Evolutionary conservation across 2,329 filamentous ascomycete genomes (phyloP), one percentile per base, ranked within the genome.

Genomic region (Pseudogymnoascus sp.): DNA sequence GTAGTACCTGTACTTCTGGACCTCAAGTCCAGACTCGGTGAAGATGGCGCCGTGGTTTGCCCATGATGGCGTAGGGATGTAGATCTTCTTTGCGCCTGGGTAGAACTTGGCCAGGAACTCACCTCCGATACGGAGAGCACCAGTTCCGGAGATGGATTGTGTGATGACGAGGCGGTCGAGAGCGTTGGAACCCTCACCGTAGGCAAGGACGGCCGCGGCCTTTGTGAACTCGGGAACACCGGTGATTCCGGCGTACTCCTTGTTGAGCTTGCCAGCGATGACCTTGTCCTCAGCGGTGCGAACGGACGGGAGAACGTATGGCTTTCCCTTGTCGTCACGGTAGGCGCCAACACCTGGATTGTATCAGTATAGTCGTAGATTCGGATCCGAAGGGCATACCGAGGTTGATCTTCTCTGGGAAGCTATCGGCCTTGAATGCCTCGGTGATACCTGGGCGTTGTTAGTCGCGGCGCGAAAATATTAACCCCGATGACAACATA

Each of bases 41-140:
- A 99, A 97, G 77, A 99, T 90, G 68, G 93, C 93, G 75, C 86
- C 90, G 83, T 99, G 95, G 85, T 99, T 97, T 72, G 93, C 95
- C 95, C 95, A 99, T 72, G 91, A 96, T 61, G 95, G 95, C 64
- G 83, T 93, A 66, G 95, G 95, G 75, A 99, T 92, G 83, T 96
- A 97, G 80, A 99, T 91, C 77, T 89, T 90, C 87, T 97, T 97
- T 71, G 86, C 86, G 75, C 89, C 87, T 50, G 93, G 92, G 82
- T 89, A 97, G 85, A 91, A 93, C 73, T 92, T 89, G 77, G 90
- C 79, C 70, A 99, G 84, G 86, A 97, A 99, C 70, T 90, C 92
- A 73, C 88, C 95, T 68, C 91, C 95, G 75, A 99, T 93, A 76
- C 95, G 88, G 73, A 99, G 87, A 67, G 95, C 95, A 74, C 95